Percentiles rank a stretch among this genome's conserved stretches.
phyloP scores from a whole-genome alignment of 371 early-diverging fungal species.

The Mortierella polycephala region DNA sequence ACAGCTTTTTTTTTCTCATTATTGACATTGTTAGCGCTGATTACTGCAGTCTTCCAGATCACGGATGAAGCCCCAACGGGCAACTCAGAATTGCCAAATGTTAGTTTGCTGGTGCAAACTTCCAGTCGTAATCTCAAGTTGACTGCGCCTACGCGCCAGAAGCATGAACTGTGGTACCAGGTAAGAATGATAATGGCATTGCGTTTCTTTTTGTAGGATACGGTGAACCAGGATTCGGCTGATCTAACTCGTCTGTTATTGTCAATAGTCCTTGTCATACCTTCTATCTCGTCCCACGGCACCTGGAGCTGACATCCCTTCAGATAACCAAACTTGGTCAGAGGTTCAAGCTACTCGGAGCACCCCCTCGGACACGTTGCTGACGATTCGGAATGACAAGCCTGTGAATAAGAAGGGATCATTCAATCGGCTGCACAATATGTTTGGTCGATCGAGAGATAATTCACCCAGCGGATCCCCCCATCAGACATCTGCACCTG shows the following conservation, averaged over 20 bases:
- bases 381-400: constrained; percentile 45
- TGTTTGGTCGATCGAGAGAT: constrained; percentile 49
- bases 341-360: constrained; percentile 50
- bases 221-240: neutral
- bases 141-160: constrained; percentile 73
- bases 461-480: constrained; percentile 39
- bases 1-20: neutral
- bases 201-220: neutral
- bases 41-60: constrained; percentile 69
- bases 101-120: constrained; percentile 77
- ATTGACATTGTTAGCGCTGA: constrained; percentile 50
- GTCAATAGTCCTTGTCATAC: constrained; percentile 34
- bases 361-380: constrained; percentile 26
- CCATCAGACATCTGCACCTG: neutral
- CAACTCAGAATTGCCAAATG: constrained; percentile 62
- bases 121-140: constrained; percentile 75
- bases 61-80: constrained; percentile 57
- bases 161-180: constrained; percentile 78
- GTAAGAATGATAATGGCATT: constrained; percentile 13
- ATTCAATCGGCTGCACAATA: constrained; percentile 39
- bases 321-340: constrained; percentile 51
- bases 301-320: constrained; percentile 32
- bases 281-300: constrained; percentile 46
- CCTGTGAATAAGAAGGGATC: constrained; percentile 48
- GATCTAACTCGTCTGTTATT: neutral